Conservation (phyloP, 2,329 filamentous ascomycete genomes). For the Aspergillus thermomutatus region DNA sequence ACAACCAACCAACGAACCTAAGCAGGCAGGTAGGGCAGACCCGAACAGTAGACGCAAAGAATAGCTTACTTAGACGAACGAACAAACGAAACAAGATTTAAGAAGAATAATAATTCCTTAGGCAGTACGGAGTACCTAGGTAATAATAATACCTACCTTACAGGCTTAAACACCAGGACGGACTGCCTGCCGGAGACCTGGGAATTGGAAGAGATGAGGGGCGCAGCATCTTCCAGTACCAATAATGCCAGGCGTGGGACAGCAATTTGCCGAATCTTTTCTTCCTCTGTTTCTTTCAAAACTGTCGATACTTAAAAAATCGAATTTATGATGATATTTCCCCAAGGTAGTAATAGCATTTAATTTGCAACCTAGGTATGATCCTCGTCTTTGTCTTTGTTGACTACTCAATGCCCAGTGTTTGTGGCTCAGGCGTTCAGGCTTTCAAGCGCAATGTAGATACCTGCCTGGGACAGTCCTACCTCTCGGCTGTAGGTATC, state of each 20-base stretch:
- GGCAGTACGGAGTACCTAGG: not conserved
- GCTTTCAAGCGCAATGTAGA: not conserved
- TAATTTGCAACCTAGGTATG: not conserved
- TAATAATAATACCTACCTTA: constrained; percentile 5
- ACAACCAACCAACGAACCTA: not conserved
- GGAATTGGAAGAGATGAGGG: constrained; percentile 14
- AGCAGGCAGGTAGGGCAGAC: constrained; percentile 15
- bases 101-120: not conserved
- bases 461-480: not conserved
- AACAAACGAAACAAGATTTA: constrained; percentile 14
- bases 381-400: not conserved
- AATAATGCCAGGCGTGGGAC: constrained; percentile 14
- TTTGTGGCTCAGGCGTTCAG: not conserved
- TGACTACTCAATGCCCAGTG: not conserved
- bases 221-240: constrained; percentile 6
- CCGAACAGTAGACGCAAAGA: constrained; percentile 15
- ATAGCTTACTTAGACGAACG: constrained; percentile 18
- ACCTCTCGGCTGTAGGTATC: not conserved
- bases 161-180: not conserved
- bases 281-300: not conserved
- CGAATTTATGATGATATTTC: not conserved
- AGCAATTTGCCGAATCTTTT: constrained; percentile 17
- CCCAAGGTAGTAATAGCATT: not conserved
- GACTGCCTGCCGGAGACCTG: not conserved
- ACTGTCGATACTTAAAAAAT: not conserved